Conservation (phyloP, 176 grass and related monocot species). For the Calamus simplicifolius region DNA sequence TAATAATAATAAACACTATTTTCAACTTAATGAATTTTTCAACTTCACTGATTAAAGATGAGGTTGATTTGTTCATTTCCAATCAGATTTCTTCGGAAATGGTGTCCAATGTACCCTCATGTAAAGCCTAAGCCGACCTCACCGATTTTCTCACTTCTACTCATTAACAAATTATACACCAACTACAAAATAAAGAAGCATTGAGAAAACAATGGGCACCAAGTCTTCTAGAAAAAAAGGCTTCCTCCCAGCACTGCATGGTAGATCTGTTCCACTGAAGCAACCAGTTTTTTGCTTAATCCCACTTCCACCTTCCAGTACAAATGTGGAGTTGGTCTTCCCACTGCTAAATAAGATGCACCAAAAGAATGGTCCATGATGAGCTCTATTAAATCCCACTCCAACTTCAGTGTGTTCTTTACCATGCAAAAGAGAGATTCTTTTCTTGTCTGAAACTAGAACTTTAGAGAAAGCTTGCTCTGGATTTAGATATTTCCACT, state of each 20-base stretch:
- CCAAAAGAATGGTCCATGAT: conserved; percentile 69
- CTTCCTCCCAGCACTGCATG: conserved; percentile 33
- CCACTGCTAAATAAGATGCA: conserved; percentile 73
- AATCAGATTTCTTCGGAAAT: no score
- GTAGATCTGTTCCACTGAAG: conserved; percentile 47
- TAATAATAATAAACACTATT: no score
- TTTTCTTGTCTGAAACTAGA: conserved; percentile 17
- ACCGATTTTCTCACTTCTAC: no score
- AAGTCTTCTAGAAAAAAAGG: background rate
- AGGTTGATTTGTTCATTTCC: no score
- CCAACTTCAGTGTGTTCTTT: conserved; percentile 73
- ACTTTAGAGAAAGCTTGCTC: conserved; percentile 32
- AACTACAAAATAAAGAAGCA: no score
- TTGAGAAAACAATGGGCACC: background rate
- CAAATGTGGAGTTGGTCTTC: conserved; percentile 52
- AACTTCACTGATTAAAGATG: no score
- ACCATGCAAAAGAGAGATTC: conserved; percentile 28
- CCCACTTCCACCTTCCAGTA: conserved; percentile 56
- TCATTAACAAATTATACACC: no score
- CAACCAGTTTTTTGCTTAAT: conserved; percentile 68
- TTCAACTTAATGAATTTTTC: no score
- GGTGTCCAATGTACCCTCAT: no score
- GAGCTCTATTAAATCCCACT: conserved; percentile 38
- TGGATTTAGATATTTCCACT: conserved; percentile 24
- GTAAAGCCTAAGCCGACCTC: no score